Conservation (phyloP, 352 stramenopile genomes). For the Phytopythium litorale region DNA sequence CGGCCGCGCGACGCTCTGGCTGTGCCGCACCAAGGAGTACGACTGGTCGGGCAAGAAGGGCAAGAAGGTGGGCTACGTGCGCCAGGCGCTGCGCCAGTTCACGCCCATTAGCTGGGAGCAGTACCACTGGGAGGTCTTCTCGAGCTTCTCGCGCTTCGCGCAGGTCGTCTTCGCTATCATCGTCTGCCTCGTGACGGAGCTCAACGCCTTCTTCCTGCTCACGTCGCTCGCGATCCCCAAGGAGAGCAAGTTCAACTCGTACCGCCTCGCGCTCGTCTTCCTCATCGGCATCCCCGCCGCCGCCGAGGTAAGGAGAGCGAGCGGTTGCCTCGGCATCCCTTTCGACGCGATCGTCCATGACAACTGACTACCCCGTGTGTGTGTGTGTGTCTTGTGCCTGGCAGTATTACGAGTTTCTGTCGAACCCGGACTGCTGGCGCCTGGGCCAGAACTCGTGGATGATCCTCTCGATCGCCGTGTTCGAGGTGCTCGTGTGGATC, state of each 20-base stretch:
- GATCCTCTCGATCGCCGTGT: conserved; percentile 68
- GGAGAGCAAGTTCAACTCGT: conserved; percentile 84
- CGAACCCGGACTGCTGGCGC: conserved; percentile 69
- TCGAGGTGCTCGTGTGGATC: conserved; percentile 80
- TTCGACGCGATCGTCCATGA: not conserved
- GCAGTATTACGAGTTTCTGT: conserved; percentile 85
- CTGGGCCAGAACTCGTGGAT: conserved; percentile 85
- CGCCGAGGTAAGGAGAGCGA: conserved; percentile 43
- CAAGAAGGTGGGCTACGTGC: conserved; percentile 63
- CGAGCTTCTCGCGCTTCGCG: conserved; percentile 86
- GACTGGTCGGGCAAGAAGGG: conserved; percentile 85
- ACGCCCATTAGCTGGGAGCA: conserved; percentile 85
- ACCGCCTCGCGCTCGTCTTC: conserved; percentile 73
- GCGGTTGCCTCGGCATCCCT: not conserved
- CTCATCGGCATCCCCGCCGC: conserved; percentile 75
- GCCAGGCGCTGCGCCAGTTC: conserved; percentile 81
- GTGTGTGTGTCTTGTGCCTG: not conserved
- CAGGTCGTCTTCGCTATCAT: conserved; percentile 83
- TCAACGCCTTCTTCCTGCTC: conserved; percentile 94
- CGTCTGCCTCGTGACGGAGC: conserved; percentile 83
- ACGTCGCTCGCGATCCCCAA: conserved; percentile 86
- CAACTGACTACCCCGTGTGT: not conserved
- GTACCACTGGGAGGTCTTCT: conserved; percentile 92
- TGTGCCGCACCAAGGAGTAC: conserved; percentile 87
- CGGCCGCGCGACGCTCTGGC: conserved; percentile 63